These are phyloP conservation scores for Prunus armeniaca DNA, from an alignment of 306 rosid species.

Conservation along the genomic window DNA sequence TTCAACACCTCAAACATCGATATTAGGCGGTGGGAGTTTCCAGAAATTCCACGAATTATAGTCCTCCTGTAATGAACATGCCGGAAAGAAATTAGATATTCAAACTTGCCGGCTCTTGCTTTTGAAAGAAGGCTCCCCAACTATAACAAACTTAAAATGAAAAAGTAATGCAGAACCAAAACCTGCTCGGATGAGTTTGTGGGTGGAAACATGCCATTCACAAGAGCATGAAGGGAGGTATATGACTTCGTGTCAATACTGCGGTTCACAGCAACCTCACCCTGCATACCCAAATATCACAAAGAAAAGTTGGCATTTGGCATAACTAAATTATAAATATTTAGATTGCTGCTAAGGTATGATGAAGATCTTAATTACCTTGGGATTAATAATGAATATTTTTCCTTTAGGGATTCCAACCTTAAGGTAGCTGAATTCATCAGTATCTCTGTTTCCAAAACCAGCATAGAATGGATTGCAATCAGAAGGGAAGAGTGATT, in stretches of 20 bases:
- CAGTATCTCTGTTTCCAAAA: conserved; percentile 95
- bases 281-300: conserved; percentile 54
- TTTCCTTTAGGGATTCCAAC: conserved; percentile 95
- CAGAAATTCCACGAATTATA: conserved; percentile 94
- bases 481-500: conserved; percentile 78
- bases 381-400: conserved; percentile 89
- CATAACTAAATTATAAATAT: conserved; percentile 5
- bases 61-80: conserved; percentile 66
- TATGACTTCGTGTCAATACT: conserved; percentile 71
- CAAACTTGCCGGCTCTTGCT: no score
- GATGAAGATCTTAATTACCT: conserved; percentile 51
- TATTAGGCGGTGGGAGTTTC: conserved; percentile 58
- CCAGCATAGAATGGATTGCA: conserved; percentile 97
- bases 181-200: conserved; percentile 70
- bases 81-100: not conserved
- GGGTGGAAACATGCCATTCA: conserved; percentile 87
- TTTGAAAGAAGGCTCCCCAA: not conserved
- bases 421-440: conserved; percentile 89
- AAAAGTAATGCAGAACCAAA: conserved; percentile 16
- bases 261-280: conserved; percentile 81
- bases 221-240: conserved; percentile 81
- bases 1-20: conserved; percentile 37
- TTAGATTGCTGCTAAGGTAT: not conserved
- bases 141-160: not conserved
- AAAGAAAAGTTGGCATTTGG: conserved; percentile 23